Evolutionary conservation across 2,329 filamentous ascomycete species (phyloP), one percentile per base, ranked within the genome.

Genomic region (Dothidotthia symphoricarpi): DNA sequence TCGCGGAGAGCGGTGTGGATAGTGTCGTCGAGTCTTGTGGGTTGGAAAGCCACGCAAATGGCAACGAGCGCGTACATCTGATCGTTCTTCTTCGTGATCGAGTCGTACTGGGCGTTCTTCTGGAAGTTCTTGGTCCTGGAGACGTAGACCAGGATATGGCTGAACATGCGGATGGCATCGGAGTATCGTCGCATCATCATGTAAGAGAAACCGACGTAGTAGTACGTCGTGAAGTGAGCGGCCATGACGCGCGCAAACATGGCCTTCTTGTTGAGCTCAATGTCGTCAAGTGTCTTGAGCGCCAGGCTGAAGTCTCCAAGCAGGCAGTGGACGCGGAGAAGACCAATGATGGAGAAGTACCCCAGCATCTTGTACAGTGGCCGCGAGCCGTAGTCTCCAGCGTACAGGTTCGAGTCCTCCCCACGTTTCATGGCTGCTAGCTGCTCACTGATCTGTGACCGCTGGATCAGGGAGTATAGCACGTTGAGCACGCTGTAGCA

Each of bases 141-240:
- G 55, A 98, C 90, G 74, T 97, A 98, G 74, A 98, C 86, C 60
- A 98, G 83, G 71, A 98, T 98, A 80, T 98, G 93, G 78, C 88
- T 95, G 83, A 98, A 98, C 85, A 96, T 95, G 79, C 91, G 89
- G 75, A 98, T 96, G 70, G 93, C 93, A 72, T 98, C 93, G 72
- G 89, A 88, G 69, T 98, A 98, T 68, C 93, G 88, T 75, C 93
- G 89, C 88, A 97, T 95, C 93, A 98, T 98, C 91, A 98, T 97
- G 85, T 98, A 98, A 57, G 88, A 95, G 82, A 98, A 98, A 57
- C 93, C 93, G 49, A 98, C 91, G 70, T 97, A 97, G 82, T 98
- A 98, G 82, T 97, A 98, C 53, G 93, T 98, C 56, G 91, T 96
- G 76, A 97, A 97, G 77, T 98, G 93, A 41, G 93, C 93, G 37